A percentile compares a stretch with the other conserved stretches of the same genome.
Conservation (phyloP, 1,139 yeast species). For the Taiozyma sp. region DNA sequence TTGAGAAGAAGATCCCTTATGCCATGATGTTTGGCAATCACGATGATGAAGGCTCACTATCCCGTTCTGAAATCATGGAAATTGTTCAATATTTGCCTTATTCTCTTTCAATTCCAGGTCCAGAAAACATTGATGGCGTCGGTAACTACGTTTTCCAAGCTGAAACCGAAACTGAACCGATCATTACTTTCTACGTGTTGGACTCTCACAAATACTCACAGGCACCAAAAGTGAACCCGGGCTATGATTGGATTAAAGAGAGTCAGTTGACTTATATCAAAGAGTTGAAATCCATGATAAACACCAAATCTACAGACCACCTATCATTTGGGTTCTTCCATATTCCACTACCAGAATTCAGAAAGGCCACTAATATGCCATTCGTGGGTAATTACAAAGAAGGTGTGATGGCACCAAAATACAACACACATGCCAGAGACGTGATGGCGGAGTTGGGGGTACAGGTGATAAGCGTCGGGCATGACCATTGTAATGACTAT, state of each 20-base stretch:
- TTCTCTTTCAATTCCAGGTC: conserved; percentile 59
- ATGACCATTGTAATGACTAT: conserved; percentile 92
- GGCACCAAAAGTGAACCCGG: conserved; percentile 61
- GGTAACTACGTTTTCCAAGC: conserved; percentile 71
- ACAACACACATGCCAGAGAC: conserved; percentile 61
- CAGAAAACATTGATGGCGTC: conserved; percentile 62
- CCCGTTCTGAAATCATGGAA: conserved; percentile 57
- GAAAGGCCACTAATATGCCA: conserved; percentile 35
- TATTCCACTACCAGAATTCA: conserved; percentile 85
- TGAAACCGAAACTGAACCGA: conserved; percentile 37
- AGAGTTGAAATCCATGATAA: conserved; percentile 32
- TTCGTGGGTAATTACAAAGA: conserved; percentile 62
- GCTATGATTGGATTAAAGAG: conserved; percentile 84
- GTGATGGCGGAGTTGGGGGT: conserved; percentile 56
- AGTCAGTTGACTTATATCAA: conserved; percentile 62
- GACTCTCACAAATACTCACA: conserved; percentile 78
- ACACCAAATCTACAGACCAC: conserved; percentile 38
- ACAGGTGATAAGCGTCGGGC: conserved; percentile 75
- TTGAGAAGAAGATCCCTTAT: conserved; percentile 66
- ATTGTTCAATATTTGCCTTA: conserved; percentile 57
- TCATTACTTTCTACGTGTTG: conserved; percentile 60
- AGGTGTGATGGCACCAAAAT: conserved; percentile 71
- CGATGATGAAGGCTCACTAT: conserved; percentile 66
- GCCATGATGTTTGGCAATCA: conserved; percentile 79
- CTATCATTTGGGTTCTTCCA: conserved; percentile 89